Percentiles rank a stretch among this genome's conserved stretches.
These are phyloP conservation scores for Coprinopsis strossmayeri DNA, from an alignment of 768 basidiomycete genomes.

Conservation along the genomic window DNA sequence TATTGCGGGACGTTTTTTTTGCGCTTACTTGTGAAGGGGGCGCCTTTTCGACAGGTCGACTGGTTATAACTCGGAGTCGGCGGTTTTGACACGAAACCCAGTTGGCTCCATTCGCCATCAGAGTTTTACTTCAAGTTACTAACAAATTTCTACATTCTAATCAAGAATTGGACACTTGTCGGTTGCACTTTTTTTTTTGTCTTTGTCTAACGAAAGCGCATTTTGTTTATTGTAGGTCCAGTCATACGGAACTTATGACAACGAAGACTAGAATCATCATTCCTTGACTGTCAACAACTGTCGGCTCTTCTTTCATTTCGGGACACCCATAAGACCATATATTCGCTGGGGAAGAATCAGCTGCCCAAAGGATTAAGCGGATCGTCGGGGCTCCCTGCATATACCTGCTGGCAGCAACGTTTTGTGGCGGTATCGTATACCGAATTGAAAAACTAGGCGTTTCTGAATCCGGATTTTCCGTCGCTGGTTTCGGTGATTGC, in stretches of 20 bases:
- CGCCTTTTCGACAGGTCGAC: too few relatives aligned
- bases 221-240: not conserved
- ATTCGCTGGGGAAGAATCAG: too few relatives aligned
- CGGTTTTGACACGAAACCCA: not conserved
- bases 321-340: not conserved
- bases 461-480: not conserved
- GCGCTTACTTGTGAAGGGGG: too few relatives aligned
- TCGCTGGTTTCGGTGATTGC: slow-evolving; percentile 16
- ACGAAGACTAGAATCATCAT: not conserved
- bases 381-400: too few relatives aligned
- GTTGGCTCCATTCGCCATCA: not conserved
- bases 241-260: not conserved
- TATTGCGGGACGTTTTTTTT: not conserved
- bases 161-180: too few relatives aligned
- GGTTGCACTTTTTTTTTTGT: not conserved
- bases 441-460: too few relatives aligned
- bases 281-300: not conserved
- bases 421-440: too few relatives aligned
- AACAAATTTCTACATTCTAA: not conserved
- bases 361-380: too few relatives aligned
- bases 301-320: slow-evolving; percentile 3
- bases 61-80: not conserved
- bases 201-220: not conserved
- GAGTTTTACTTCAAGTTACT: not conserved
- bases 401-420: too few relatives aligned